Evolutionary conservation across 306 rosid genomes (phyloP).

Genomic region (Trifolium pratense): DNA sequence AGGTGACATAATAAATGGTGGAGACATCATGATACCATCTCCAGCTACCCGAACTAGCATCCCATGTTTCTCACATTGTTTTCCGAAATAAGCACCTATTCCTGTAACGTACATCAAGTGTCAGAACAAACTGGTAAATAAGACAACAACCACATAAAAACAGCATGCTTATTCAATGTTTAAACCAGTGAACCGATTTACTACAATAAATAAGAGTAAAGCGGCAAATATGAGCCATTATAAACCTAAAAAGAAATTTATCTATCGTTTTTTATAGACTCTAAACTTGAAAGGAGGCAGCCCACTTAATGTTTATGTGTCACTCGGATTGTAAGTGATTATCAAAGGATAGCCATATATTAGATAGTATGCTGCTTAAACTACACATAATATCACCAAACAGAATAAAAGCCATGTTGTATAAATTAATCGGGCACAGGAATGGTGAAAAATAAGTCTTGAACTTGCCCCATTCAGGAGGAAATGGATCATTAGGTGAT

Average conservation of each 20-base stretch:
- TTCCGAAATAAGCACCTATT: slow-evolving; percentile 81
- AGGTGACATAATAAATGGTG: slow-evolving; percentile 71
- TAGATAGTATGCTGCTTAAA: slow-evolving; percentile 10
- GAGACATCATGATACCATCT: slow-evolving; percentile 86
- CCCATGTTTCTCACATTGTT: slow-evolving; percentile 73
- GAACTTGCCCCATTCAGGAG: slow-evolving; percentile 92
- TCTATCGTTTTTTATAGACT: not conserved
- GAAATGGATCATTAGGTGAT: slow-evolving; percentile 87
- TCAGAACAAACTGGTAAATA: slow-evolving; percentile 26
- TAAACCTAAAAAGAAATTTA: slow-evolving; percentile 15
- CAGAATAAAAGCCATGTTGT: slow-evolving; percentile 10
- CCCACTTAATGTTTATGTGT: not conserved
- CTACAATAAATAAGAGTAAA: not conserved
- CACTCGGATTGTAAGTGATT: not conserved
- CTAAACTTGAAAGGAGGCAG: slow-evolving; percentile 9
- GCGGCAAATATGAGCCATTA: slow-evolving; percentile 20
- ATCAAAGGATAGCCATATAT: slow-evolving; percentile 2
- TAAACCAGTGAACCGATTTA: slow-evolving; percentile 1
- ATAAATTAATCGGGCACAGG: not conserved
- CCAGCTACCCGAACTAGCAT: slow-evolving; percentile 86
- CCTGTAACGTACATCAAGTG: slow-evolving; percentile 52
- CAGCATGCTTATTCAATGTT: slow-evolving; percentile 10
- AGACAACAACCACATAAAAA: slow-evolving; percentile 12
- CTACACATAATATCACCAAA: slow-evolving; percentile 9
- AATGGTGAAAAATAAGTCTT: slow-evolving; percentile 24